Conservation (phyloP, 768 basidiomycete genomes). For the Amanita muscaria region DNA sequence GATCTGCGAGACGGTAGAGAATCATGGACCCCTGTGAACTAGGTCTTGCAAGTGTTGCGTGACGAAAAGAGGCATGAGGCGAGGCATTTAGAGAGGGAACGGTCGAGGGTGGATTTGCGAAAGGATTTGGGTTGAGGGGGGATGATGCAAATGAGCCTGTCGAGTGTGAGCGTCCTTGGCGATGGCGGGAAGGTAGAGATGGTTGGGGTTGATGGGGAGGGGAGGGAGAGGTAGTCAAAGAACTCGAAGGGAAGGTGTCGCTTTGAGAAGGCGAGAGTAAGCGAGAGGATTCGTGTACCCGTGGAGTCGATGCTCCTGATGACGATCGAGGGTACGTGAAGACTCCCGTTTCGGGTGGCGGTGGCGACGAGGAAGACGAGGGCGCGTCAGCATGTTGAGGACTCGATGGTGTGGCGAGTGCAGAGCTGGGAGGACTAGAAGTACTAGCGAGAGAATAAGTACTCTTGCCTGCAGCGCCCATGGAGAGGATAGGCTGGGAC, state of each 20-base stretch:
- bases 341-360: neutral
- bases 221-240: neutral
- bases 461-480: no score
- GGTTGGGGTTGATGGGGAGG: neutral
- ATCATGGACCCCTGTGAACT: slow-evolving; percentile 47
- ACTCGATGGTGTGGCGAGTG: no score
- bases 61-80: slow-evolving; percentile 22
- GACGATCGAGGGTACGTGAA: neutral
- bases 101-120: no score
- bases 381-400: no score
- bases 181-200: neutral
- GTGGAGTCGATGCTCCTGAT: neutral
- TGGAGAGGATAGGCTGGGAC: no score
- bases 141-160: slow-evolving; percentile 34
- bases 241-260: neutral
- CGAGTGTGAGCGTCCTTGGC: slow-evolving; percentile 6
- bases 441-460: no score
- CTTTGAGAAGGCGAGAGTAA: slow-evolving; percentile 9
- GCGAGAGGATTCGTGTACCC: slow-evolving; percentile 11
- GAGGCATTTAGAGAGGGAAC: slow-evolving; percentile 2
- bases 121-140: slow-evolving; percentile 37
- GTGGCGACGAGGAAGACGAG: no score
- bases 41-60: slow-evolving; percentile 32
- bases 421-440: no score
- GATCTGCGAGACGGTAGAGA: slow-evolving; percentile 53